Evolutionary conservation across 306 rosid genomes (phyloP).

Genomic region (Corylus americana): DNA sequence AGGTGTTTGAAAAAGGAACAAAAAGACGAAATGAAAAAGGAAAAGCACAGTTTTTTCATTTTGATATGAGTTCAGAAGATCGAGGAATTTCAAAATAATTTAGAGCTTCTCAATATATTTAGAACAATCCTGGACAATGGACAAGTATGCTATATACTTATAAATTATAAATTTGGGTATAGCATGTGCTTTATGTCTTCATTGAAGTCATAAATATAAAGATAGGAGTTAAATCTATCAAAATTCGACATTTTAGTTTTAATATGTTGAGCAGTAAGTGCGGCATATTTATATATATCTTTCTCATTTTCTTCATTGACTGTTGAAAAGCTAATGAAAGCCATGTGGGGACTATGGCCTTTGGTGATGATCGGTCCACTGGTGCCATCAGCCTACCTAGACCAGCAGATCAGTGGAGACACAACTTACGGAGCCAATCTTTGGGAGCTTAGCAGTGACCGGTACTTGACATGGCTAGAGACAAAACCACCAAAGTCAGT

Average conservation of each 20-base stretch:
- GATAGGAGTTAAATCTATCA: neutral
- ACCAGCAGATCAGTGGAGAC: constrained; percentile 38
- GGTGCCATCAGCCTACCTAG: constrained; percentile 56
- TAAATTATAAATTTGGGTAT: no score
- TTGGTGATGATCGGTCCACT: constrained; percentile 42
- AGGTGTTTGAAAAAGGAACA: neutral
- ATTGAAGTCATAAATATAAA: neutral
- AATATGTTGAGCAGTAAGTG: neutral
- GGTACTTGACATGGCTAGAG: constrained; percentile 36
- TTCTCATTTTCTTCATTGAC: neutral
- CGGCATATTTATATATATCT: neutral
- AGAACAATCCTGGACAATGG: neutral
- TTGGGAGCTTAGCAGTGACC: constrained; percentile 29
- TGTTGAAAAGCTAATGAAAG: constrained; percentile 33
- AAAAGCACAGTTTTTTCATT: neutral
- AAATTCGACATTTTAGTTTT: neutral
- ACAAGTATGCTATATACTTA: neutral
- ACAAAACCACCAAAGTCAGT: constrained; percentile 29
- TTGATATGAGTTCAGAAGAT: neutral
- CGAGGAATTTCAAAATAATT: neutral
- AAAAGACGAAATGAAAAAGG: neutral
- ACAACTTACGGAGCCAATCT: constrained; percentile 35
- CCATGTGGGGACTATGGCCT: constrained; percentile 38
- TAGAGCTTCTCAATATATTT: neutral
- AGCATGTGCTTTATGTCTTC: neutral